Percentiles rank a stretch among this genome's conserved stretches.
Evolutionary conservation across 176 grass and related monocot species (phyloP).

Genomic region (Oryza glumipatula): DNA sequence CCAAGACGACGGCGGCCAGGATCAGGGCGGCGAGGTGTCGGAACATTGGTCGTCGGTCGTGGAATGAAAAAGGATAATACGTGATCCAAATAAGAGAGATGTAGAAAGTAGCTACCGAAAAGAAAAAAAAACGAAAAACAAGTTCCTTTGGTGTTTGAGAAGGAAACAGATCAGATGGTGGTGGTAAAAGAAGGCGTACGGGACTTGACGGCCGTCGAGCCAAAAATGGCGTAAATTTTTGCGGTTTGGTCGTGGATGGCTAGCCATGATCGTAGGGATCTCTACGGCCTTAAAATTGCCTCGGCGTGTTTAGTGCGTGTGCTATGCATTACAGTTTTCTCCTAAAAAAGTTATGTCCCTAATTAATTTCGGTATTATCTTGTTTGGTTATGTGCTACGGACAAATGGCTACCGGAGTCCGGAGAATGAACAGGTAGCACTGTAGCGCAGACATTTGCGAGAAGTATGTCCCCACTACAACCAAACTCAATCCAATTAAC

Average conservation of each 20-base stretch:
- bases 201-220: slow-evolving; percentile 9
- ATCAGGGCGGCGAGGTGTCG: slow-evolving; percentile 23
- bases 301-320: background rate
- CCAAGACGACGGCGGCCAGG: slow-evolving; percentile 37
- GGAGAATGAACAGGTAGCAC: background rate
- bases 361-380: background rate
- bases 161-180: slow-evolving; percentile 11
- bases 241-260: slow-evolving; percentile 18
- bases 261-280: slow-evolving; percentile 47
- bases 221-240: slow-evolving; percentile 39
- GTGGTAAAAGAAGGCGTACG: slow-evolving; percentile 29
- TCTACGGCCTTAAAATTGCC: slow-evolving; percentile 7
- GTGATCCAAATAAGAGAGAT: slow-evolving; percentile 24
- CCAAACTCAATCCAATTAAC: background rate
- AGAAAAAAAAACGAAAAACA: background rate
- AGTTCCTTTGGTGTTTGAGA: background rate
- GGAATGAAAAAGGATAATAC: background rate
- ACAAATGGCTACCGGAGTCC: background rate
- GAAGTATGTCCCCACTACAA: background rate
- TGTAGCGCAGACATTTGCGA: background rate
- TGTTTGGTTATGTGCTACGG: background rate
- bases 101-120: slow-evolving; percentile 17
- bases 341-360: background rate
- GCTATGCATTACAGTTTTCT: background rate
- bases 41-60: slow-evolving; percentile 34